phyloP scores from a whole-genome alignment of 257 asterid species.

The Perilla frutescens region DNA sequence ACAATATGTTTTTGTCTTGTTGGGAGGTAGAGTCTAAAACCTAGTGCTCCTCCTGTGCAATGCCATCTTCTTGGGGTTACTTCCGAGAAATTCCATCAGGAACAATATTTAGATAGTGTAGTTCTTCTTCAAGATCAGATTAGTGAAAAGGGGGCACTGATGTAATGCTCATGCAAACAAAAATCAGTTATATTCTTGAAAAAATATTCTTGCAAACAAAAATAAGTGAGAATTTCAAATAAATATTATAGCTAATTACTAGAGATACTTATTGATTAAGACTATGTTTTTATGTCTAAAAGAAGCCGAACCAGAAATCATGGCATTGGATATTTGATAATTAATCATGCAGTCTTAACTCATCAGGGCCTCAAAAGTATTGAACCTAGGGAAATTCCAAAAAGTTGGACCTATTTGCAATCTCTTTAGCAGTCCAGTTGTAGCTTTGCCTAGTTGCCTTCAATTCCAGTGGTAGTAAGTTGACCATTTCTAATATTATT shows the following conservation, averaged over 20 bases:
- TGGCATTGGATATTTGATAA: not conserved
- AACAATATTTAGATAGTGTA: not conserved
- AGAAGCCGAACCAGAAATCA: not conserved
- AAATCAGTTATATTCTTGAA: not conserved
- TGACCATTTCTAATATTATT: not conserved
- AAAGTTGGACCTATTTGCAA: not conserved
- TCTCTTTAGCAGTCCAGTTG: slow-evolving; percentile 14
- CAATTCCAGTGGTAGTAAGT: not conserved
- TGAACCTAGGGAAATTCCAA: slow-evolving; percentile 9
- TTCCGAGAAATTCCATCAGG: slow-evolving; percentile 6
- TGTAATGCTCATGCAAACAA: slow-evolving; percentile 11
- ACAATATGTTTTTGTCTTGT: slow-evolving; percentile 6
- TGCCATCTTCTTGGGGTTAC: not conserved
- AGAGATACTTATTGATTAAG: not conserved
- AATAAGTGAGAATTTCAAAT: not conserved
- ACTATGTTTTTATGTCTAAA: not conserved
- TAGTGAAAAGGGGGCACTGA: not conserved
- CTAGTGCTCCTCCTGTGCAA: slow-evolving; percentile 11
- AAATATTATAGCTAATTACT: slow-evolving; percentile 1
- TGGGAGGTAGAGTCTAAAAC: slow-evolving; percentile 24
- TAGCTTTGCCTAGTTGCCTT: slow-evolving; percentile 18
- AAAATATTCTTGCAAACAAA: not conserved
- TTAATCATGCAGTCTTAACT: not conserved
- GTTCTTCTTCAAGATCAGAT: slow-evolving; percentile 21
- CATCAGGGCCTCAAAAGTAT: not conserved